Conservation (phyloP, 2,329 filamentous ascomycete genomes). For the Nemania abortiva region DNA sequence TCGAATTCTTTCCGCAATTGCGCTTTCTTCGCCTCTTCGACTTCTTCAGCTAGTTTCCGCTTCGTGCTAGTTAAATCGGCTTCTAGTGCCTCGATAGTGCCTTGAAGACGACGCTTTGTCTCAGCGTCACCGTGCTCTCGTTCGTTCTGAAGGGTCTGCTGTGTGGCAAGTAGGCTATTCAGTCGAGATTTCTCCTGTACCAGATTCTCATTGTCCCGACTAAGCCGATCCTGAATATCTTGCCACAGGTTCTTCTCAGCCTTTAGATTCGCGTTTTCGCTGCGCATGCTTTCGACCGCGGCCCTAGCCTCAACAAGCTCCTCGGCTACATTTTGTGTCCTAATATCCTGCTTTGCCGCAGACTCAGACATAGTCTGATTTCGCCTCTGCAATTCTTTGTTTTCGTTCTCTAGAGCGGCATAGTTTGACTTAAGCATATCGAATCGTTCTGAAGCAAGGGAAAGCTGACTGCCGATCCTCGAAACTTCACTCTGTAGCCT, state of each 20-base stretch:
- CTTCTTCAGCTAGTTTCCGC: constrained; percentile 83
- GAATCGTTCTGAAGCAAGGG: constrained; percentile 83
- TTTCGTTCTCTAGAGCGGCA: constrained; percentile 84
- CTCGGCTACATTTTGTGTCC: constrained; percentile 90
- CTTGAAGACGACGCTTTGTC: constrained; percentile 81
- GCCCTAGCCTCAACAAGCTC: constrained; percentile 89
- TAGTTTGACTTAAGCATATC: constrained; percentile 93
- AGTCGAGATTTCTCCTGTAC: constrained; percentile 87
- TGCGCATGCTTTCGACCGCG: constrained; percentile 85
- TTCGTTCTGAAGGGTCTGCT: constrained; percentile 93
- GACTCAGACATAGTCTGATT: constrained; percentile 81
- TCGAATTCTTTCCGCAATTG: constrained; percentile 91
- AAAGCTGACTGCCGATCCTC: constrained; percentile 82
- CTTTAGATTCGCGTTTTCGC: constrained; percentile 92
- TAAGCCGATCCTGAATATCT: constrained; percentile 88
- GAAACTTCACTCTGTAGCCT: constrained; percentile 85
- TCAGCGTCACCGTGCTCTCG: constrained; percentile 88
- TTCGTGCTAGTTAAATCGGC: constrained; percentile 82
- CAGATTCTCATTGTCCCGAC: constrained; percentile 87
- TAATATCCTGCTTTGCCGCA: constrained; percentile 89
- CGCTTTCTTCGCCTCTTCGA: constrained; percentile 86
- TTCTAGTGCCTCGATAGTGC: constrained; percentile 82
- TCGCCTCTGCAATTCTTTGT: constrained; percentile 86
- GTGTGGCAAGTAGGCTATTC: constrained; percentile 82
- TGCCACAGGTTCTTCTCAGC: constrained; percentile 96